Conservation (phyloP, 345 rosid species). For the Arabidopsis suecica region DNA sequence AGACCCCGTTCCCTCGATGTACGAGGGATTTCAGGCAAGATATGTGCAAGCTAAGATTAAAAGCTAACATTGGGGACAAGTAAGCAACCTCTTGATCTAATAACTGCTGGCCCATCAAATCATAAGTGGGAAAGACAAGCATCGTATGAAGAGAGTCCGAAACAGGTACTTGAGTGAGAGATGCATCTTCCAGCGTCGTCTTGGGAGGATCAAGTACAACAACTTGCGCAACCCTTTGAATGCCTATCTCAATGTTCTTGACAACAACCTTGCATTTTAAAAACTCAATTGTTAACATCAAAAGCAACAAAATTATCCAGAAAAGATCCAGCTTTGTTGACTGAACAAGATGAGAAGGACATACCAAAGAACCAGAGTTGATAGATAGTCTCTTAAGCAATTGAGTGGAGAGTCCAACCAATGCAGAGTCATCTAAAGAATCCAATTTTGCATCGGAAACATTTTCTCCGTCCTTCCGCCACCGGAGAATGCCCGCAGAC, state of each 20-base stretch:
- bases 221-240: slow-evolving; percentile 66
- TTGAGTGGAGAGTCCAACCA: slow-evolving; percentile 71
- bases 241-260: slow-evolving; percentile 59
- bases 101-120: slow-evolving; percentile 50
- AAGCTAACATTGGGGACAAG: slow-evolving; percentile 81
- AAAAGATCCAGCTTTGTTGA: neutral
- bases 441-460: slow-evolving; percentile 48
- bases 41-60: slow-evolving; percentile 78
- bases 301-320: neutral
- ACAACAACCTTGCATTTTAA: slow-evolving; percentile 56
- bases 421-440: slow-evolving; percentile 64
- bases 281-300: slow-evolving; percentile 6
- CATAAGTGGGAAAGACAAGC: slow-evolving; percentile 67
- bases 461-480: slow-evolving; percentile 44
- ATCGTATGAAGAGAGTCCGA: slow-evolving; percentile 48
- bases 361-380: slow-evolving; percentile 83
- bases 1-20: slow-evolving; percentile 58
- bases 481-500: slow-evolving; percentile 75
- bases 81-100: slow-evolving; percentile 66
- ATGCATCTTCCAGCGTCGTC: slow-evolving; percentile 21
- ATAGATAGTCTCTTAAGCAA: slow-evolving; percentile 68
- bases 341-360: slow-evolving; percentile 21
- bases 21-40: slow-evolving; percentile 76
- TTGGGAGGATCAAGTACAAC: slow-evolving; percentile 84
- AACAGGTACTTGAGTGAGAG: slow-evolving; percentile 21